A percentile compares a stretch with the other conserved stretches of the same genome.
phyloP scores from a whole-genome alignment of 495 filamentous ascomycete genomes.

The Aspergillus cristatus region DNA sequence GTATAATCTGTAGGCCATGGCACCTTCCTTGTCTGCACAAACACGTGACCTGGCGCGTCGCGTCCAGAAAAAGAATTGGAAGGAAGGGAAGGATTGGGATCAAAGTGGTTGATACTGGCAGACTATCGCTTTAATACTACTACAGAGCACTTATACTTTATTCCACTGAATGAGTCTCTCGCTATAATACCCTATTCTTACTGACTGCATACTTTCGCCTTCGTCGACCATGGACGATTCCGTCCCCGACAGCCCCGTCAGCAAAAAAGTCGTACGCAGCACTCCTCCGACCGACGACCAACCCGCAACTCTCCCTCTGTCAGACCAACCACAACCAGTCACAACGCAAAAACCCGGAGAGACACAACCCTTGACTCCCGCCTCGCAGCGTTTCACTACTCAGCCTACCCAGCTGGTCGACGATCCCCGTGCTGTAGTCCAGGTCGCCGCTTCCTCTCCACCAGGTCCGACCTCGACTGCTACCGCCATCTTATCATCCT shows the following conservation, averaged over 20 bases:
- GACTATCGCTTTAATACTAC: too few relatives aligned
- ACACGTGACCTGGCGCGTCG: background rate
- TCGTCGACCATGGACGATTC: constrained; percentile 28
- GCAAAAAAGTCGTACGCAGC: constrained; percentile 33
- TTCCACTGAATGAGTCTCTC: too few relatives aligned
- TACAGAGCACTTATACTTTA: too few relatives aligned
- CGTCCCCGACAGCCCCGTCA: constrained; percentile 38
- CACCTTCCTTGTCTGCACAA: too few relatives aligned
- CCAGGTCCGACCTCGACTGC: constrained; percentile 29
- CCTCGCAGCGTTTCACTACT: constrained; percentile 38
- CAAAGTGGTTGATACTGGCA: too few relatives aligned
- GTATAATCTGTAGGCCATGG: too few relatives aligned
- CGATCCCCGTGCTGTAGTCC: constrained; percentile 44
- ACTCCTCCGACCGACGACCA: constrained; percentile 21
- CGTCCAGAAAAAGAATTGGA: background rate
- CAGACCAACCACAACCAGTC: constrained; percentile 15
- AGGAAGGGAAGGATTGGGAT: background rate
- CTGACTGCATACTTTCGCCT: background rate
- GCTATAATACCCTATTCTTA: too few relatives aligned
- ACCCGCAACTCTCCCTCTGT: background rate
- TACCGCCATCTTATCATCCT: too few relatives aligned
- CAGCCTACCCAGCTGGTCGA: constrained; percentile 67
- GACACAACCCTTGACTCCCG: constrained; percentile 24
- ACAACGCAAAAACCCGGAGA: constrained; percentile 20
- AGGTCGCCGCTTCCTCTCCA: constrained; percentile 80